Base-by-base conservation (phyloP, 2,329 filamentous ascomycete species). In the Trichoderma endophyticum region DNA sequence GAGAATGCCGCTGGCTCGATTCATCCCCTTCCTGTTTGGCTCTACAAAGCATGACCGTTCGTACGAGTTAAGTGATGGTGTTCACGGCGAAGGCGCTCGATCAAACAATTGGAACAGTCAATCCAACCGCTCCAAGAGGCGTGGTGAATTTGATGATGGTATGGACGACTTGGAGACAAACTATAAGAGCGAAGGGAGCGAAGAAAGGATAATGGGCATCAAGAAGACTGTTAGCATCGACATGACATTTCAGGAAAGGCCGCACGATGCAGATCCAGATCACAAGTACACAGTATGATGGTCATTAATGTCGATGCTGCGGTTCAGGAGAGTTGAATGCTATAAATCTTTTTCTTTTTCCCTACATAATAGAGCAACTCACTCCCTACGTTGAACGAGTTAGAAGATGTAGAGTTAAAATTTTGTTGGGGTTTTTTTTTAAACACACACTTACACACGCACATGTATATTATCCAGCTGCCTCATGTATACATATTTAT, bases 211-310 rank as follows among this genome's bases (percentile, higher is more conserved):
- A 28, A 61, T 70, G n/a, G 57, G 57, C 6, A 62, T 70, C 6
- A 70, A 54, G 21, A 70, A 70, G n/a, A 70, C 66, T 11, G 66
- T 70, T 26, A 70, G 66, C 7, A 70, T 70, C 32, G 66, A 70
- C 28, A 70, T 70, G 66, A 48, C 36, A 28, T 70, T 70, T 15
- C 66, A 70, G 32, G 39, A 70, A 51, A 34, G 15, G 34, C 14
- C 18, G 3, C 14, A 18, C 7, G 56, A 60, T 21, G n/a, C 26
- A 30, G 11, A 21, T 3, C 12, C 43, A 14, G 24, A 8, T 24
- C 15, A 26, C 24, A 43, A 24, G 15, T 59, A 59, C 18, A 32
- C 54, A 2, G 51, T 36, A n/a, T 54, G 54, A n/a, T 7, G 15
- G 8, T 14, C 11, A 7, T 1, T 34, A 30, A 21, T 43, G 2